These are phyloP conservation scores for Domatiomyces catenatus DNA, from an alignment of 2,329 filamentous ascomycete species.

Conservation along the genomic window DNA sequence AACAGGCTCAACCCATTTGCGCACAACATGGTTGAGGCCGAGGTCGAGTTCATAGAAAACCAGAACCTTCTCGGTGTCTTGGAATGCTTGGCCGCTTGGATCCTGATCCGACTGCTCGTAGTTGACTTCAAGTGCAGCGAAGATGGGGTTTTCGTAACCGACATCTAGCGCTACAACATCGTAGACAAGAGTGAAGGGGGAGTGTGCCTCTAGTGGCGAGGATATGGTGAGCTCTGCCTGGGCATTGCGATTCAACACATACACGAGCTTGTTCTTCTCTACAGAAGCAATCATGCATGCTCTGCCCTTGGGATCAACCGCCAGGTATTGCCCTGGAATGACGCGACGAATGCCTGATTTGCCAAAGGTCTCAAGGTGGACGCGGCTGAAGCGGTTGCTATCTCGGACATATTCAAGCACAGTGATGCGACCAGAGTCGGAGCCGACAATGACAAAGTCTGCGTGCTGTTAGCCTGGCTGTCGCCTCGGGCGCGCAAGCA, in stretches of 20 bases:
- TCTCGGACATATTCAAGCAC: constrained; percentile 82
- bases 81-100: constrained; percentile 63
- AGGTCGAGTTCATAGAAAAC: constrained; percentile 97
- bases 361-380: constrained; percentile 94
- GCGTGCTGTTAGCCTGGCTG: constrained; percentile 4
- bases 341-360: constrained; percentile 92
- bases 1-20: constrained; percentile 89
- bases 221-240: constrained; percentile 94
- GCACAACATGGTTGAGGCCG: constrained; percentile 89
- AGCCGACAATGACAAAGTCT: constrained; percentile 94
- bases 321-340: constrained; percentile 88
- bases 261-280: constrained; percentile 99
- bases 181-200: constrained; percentile 77
- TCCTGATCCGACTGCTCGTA: constrained; percentile 87
- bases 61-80: constrained; percentile 72
- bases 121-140: constrained; percentile 85
- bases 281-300: constrained; percentile 86
- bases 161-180: constrained; percentile 80
- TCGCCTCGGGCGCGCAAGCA: neutral
- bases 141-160: constrained; percentile 92
- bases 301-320: constrained; percentile 86
- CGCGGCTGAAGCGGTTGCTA: constrained; percentile 71
- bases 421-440: constrained; percentile 87
- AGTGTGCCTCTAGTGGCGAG: constrained; percentile 90
- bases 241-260: constrained; percentile 88